Conservation (phyloP, 225 moss, liverwort and hornwort genomes). For the Anthoceros angustus region DNA sequence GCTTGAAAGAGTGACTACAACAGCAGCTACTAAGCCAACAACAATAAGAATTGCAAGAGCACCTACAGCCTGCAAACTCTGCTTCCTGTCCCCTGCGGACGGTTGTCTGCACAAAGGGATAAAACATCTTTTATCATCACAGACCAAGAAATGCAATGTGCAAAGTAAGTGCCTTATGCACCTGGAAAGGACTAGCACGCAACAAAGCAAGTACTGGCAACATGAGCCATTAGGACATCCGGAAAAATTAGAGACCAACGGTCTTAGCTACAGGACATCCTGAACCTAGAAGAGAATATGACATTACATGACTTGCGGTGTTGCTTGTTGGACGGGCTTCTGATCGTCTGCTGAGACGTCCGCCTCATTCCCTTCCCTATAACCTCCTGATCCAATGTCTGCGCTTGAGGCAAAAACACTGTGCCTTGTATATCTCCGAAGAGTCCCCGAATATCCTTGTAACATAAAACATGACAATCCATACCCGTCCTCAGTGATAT, state of each 20-base stretch:
- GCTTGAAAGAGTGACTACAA: slow-evolving; percentile 41
- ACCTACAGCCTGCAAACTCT: slow-evolving; percentile 45
- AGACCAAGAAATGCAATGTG: too few relatives aligned
- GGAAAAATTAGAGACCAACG: too few relatives aligned
- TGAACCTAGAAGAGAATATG: background rate
- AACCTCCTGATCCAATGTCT: background rate
- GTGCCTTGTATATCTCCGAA: background rate
- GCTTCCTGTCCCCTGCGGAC: slow-evolving; percentile 10
- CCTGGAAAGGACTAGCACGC: too few relatives aligned
- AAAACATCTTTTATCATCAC: too few relatives aligned
- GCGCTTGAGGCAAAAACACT: background rate
- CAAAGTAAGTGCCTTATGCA: too few relatives aligned
- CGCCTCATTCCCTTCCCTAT: background rate
- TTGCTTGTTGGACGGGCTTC: background rate
- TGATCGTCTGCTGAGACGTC: background rate
- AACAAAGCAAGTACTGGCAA: too few relatives aligned
- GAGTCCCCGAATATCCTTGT: background rate
- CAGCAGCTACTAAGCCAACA: slow-evolving; percentile 37
- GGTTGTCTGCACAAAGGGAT: background rate
- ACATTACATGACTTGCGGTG: slow-evolving; percentile 3
- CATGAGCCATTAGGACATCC: too few relatives aligned
- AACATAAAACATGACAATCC: background rate
- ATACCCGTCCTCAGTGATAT: background rate
- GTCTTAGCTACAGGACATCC: too few relatives aligned
- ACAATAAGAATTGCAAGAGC: slow-evolving; percentile 41